Evolutionary conservation across 441 rosid species (phyloP), one percentile per base, ranked within the genome.

Genomic region (Mallotus japonicus): DNA sequence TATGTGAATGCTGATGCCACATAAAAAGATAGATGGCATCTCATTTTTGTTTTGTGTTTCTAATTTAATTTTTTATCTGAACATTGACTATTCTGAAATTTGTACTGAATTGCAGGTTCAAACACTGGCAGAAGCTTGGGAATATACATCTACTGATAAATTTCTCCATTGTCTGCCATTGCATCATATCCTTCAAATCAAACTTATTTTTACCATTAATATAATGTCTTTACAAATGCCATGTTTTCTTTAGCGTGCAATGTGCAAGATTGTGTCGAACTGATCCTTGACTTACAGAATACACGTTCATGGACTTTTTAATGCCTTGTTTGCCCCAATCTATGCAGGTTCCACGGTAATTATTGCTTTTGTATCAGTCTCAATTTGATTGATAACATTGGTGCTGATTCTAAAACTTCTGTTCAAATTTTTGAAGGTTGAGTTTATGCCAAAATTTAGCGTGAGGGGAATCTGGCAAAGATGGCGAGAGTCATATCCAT

Each of bases 221-320:
- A 28, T 28, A 28, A 2, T 28, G 32, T 28, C 32, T 28, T 28
- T 28, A 28, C 32, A 28, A 28, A 64, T 64, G 74, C 60, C 70
- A 32, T 64, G 40, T 76, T 50, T 60, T 81, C 44, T 69, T 16
- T 77, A 9, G 53, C 34, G 19, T 20, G 15, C 22, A 51, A 22
- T 16, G 37, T 24, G 42, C 42, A 64, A 73, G 19, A 54, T 13
- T 79, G 56, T 59, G 19, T 66, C 73, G 58, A 51, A 59, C 60
- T 69, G 66, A 72, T 83, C 88, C 92, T 90, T 90, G 85, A 90
- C 88, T 76, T 44, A 34, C 61, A 70, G 56, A 44, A 42, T 86
- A 90, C 91, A 90, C 80, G 99, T 95, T 73, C 99, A 95, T 72
- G 99, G 99, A 68, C 93, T 95, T 62, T 93, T 93, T 83, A 95